A percentile compares a stretch with the other conserved stretches of the same genome.
Evolutionary conservation across 2,329 filamentous ascomycete genomes (phyloP).

Genomic region (Cercospora beticola): DNA sequence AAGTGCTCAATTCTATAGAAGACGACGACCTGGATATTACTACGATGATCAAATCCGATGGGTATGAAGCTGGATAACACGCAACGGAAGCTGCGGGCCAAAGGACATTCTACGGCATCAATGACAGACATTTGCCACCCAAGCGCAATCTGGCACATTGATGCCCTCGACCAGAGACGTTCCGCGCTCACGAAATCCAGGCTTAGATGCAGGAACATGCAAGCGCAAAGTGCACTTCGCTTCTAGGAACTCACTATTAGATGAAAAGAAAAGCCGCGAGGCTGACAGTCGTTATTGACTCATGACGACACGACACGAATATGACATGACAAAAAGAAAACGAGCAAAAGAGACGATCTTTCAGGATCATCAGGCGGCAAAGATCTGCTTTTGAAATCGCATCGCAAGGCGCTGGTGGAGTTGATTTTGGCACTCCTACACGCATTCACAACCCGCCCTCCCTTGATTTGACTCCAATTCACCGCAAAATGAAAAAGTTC

Average conservation of each 20-base stretch:
- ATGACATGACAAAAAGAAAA: constrained; percentile 1
- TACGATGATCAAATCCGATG: constrained; percentile 11
- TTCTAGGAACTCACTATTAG: constrained; percentile 1
- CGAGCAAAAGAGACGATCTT: background rate
- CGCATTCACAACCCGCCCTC: background rate
- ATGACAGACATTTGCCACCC: no score
- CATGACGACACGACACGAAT: constrained; percentile 12
- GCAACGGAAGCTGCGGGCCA: background rate
- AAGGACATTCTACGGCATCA: background rate
- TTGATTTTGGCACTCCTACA: background rate
- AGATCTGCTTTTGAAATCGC: background rate
- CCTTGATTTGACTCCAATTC: background rate
- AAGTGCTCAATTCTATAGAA: constrained; percentile 13
- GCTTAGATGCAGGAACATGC: background rate
- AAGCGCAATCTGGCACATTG: background rate
- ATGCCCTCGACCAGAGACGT: background rate
- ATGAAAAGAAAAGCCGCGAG: constrained; percentile 11
- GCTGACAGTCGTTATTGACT: constrained; percentile 11
- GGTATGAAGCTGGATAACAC: constrained; percentile 4
- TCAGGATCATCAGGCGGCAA: background rate
- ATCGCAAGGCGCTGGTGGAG: constrained; percentile 17
- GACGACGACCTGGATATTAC: constrained; percentile 11
- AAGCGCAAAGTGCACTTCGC: background rate
- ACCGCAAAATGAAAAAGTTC: constrained; percentile 2
- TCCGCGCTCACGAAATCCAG: background rate